Evolutionary conservation across 2,329 filamentous ascomycete species (phyloP).

Genomic region (Talaromyces sp.): DNA sequence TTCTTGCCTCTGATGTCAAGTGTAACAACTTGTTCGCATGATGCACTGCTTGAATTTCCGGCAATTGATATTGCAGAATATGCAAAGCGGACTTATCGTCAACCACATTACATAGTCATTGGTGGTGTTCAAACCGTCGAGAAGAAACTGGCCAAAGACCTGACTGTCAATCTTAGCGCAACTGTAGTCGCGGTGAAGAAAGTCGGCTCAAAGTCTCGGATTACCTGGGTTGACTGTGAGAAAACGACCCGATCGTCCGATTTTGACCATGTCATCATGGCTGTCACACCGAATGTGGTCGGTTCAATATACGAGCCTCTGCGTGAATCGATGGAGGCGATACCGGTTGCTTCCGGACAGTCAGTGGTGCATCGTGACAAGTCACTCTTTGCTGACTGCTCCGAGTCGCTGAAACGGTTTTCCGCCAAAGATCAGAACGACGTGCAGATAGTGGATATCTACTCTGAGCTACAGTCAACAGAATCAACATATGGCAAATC

Average conservation of each 20-base stretch:
- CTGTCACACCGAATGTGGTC: constrained; percentile 52
- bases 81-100: constrained; percentile 18
- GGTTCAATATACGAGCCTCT: constrained; percentile 46
- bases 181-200: neutral
- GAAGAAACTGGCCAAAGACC: constrained; percentile 13
- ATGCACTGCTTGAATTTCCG: constrained; percentile 20
- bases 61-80: constrained; percentile 21
- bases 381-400: constrained; percentile 16
- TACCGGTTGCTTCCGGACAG: constrained; percentile 48
- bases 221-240: constrained; percentile 7
- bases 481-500: constrained; percentile 52
- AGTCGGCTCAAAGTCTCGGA: neutral
- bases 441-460: constrained; percentile 24
- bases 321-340: constrained; percentile 31
- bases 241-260: neutral
- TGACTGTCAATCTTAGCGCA: constrained; percentile 16
- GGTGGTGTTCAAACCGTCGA: constrained; percentile 20
- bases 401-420: constrained; percentile 1
- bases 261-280: constrained; percentile 52
- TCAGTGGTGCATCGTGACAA: constrained; percentile 44
- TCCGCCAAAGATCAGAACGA: constrained; percentile 1
- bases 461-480: constrained; percentile 32
- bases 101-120: constrained; percentile 20
- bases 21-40: constrained; percentile 32
- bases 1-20: constrained; percentile 52